Evolutionary conservation across 805 yeast species (phyloP).

Genomic region (Scheffersomyces lignosus): DNA sequence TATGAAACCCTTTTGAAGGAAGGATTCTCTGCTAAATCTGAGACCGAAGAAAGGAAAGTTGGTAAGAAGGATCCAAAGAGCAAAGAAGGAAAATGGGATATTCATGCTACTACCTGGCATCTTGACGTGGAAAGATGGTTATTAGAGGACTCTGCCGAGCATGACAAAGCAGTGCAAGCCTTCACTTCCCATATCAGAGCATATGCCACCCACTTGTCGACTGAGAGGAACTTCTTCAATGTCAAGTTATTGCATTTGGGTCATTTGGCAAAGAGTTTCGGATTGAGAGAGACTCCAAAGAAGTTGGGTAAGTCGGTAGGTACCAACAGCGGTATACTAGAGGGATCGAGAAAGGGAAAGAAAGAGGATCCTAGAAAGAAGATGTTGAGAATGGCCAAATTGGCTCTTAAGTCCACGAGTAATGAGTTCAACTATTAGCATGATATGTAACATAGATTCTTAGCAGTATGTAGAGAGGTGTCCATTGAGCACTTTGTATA

Average conservation of each 20-base stretch:
- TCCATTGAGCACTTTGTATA: no score
- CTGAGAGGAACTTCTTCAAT: conserved; percentile 79
- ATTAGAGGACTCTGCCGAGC: conserved; percentile 61
- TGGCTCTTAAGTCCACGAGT: conserved; percentile 61
- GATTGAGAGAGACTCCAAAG: conserved; percentile 91
- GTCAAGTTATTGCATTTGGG: conserved; percentile 86
- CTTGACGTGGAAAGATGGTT: conserved; percentile 86
- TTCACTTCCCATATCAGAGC: conserved; percentile 91
- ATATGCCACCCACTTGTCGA: conserved; percentile 86
- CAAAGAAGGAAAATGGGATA: conserved; percentile 73
- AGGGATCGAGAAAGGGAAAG: conserved; percentile 36
- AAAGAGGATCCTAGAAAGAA: conserved; percentile 71
- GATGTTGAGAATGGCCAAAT: conserved; percentile 73
- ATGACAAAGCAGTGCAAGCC: conserved; percentile 72
- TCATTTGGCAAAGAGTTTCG: conserved; percentile 94
- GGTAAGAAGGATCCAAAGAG: conserved; percentile 35
- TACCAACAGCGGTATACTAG: conserved; percentile 30
- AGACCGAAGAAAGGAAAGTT: conserved; percentile 29
- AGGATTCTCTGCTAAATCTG: conserved; percentile 42
- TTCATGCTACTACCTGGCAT: conserved; percentile 96
- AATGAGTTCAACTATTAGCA: conserved; percentile 69
- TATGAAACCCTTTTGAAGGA: conserved; percentile 33
- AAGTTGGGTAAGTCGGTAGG: conserved; percentile 52
- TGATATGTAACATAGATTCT: background rate
- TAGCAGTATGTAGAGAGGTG: background rate